Percentiles rank a stretch among this genome's conserved stretches.
Evolutionary conservation across 2,329 filamentous ascomycete species (phyloP).

Genomic region (Graphilbum ipis-grandicollis): DNA sequence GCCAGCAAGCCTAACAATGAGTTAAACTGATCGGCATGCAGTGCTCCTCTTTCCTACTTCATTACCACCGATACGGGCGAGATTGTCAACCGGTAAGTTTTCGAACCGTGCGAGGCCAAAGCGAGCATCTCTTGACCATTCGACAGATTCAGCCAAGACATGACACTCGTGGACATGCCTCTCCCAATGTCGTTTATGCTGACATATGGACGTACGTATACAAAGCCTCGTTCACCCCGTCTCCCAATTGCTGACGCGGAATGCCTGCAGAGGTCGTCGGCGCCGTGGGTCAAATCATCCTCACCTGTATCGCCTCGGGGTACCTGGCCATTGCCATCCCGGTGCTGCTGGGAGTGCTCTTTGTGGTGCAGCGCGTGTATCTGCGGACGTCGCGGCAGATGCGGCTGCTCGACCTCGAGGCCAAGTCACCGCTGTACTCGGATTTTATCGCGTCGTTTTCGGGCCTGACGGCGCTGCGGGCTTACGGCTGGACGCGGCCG

Average conservation of each 20-base stretch:
- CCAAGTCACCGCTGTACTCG: constrained; percentile 27
- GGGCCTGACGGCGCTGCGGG: constrained; percentile 26
- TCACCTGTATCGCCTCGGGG: constrained; percentile 24
- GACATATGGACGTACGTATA: constrained; percentile 5
- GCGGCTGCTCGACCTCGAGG: constrained; percentile 35
- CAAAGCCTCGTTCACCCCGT: neutral
- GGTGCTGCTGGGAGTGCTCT: constrained; percentile 21
- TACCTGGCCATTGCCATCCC: constrained; percentile 27
- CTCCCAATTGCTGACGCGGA: neutral
- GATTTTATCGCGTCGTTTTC: constrained; percentile 23
- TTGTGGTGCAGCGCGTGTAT: constrained; percentile 30
- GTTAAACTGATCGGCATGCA: constrained; percentile 1
- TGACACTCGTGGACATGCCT: constrained; percentile 22
- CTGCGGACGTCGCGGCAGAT: constrained; percentile 38
- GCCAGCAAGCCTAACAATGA: neutral
- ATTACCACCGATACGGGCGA: constrained; percentile 16
- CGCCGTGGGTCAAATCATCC: constrained; percentile 22
- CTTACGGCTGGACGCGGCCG: constrained; percentile 25
- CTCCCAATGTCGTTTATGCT: neutral
- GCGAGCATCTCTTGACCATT: neutral
- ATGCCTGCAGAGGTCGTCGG: constrained; percentile 16
- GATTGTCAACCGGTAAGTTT: constrained; percentile 16
- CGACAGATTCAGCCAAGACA: constrained; percentile 24
- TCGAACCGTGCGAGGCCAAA: neutral
- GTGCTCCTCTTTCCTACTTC: constrained; percentile 17